These are phyloP conservation scores for Trichophyton schoenleinii DNA, from an alignment of 2,329 filamentous ascomycete species.

Conservation along the genomic window DNA sequence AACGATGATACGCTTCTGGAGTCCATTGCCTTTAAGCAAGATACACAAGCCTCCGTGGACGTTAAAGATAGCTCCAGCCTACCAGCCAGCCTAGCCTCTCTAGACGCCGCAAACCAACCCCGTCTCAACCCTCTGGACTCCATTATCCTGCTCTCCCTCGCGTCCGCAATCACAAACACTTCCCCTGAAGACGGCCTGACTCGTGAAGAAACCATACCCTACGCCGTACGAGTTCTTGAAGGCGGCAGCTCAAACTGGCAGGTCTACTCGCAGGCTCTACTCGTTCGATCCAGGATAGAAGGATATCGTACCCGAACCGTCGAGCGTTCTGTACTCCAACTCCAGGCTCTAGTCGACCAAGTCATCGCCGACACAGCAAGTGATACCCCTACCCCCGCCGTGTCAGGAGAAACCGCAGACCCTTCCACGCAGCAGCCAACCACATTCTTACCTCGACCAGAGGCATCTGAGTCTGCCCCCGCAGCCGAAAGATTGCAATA, in stretches of 20 bases:
- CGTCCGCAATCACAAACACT: conserved; percentile 82
- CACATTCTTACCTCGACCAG: conserved; percentile 68
- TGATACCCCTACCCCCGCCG: conserved; percentile 24
- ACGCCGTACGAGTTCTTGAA: conserved; percentile 72
- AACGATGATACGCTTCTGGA: conserved; percentile 93
- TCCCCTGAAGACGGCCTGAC: conserved; percentile 75
- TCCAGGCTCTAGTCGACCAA: conserved; percentile 92
- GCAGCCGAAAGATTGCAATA: conserved; percentile 61
- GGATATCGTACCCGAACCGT: conserved; percentile 74
- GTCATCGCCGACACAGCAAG: conserved; percentile 71
- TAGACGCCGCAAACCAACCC: conserved; percentile 72
- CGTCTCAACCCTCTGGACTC: conserved; percentile 73
- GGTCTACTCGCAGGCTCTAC: conserved; percentile 83
- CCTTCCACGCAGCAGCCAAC: conserved; percentile 38
- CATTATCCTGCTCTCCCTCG: conserved; percentile 64
- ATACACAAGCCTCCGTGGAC: conserved; percentile 24
- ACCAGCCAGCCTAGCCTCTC: conserved; percentile 46
- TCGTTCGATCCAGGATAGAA: conserved; percentile 83
- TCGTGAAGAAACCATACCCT: conserved; percentile 85
- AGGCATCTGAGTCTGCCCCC: conserved; percentile 64
- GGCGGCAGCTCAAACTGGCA: conserved; percentile 96
- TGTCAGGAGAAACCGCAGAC: conserved; percentile 13
- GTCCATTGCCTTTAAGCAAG: conserved; percentile 62
- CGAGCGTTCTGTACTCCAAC: conserved; percentile 77
- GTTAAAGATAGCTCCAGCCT: conserved; percentile 39